Conservation (phyloP, 805 yeast species). For the Saccharomyces kudriavzevii region DNA sequence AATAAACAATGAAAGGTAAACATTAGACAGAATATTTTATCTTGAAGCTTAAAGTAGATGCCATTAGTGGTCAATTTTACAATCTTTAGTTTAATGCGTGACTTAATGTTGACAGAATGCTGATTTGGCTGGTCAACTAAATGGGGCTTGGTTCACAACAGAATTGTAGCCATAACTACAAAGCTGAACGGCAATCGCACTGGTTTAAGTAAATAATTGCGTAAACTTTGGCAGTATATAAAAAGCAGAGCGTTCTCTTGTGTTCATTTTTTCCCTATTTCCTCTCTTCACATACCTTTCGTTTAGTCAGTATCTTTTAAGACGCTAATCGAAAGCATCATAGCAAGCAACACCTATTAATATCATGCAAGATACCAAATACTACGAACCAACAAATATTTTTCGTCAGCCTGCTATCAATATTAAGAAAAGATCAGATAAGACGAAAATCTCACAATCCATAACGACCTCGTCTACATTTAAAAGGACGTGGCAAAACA, state of each 20-base stretch:
- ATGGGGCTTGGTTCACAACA: not conserved
- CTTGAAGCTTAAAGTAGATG: too few species aligned
- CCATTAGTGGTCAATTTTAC: not conserved
- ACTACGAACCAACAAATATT: constrained; percentile 20
- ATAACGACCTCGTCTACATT: not conserved
- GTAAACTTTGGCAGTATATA: not conserved
- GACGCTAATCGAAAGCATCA: not conserved
- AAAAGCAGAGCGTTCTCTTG: not conserved
- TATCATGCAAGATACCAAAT: constrained; percentile 5
- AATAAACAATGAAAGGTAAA: not conserved
- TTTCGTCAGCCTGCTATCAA: constrained; percentile 24
- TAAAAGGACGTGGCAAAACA: constrained; percentile 18
- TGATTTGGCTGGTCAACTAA: not conserved
- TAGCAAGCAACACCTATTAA: constrained; percentile 17
- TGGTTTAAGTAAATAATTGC: not conserved
- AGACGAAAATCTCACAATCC: constrained; percentile 1
- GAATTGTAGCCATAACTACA: not conserved
- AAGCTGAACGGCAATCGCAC: not conserved
- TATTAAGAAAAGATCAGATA: constrained; percentile 11
- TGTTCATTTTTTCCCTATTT: not conserved
- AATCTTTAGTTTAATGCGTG: not conserved
- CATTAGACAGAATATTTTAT: not conserved
- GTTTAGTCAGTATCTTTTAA: not conserved
- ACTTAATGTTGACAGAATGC: not conserved
- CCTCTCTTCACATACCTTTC: not conserved